Conservation (phyloP, 2,329 filamentous ascomycete species). For the Drechslera avenae region DNA sequence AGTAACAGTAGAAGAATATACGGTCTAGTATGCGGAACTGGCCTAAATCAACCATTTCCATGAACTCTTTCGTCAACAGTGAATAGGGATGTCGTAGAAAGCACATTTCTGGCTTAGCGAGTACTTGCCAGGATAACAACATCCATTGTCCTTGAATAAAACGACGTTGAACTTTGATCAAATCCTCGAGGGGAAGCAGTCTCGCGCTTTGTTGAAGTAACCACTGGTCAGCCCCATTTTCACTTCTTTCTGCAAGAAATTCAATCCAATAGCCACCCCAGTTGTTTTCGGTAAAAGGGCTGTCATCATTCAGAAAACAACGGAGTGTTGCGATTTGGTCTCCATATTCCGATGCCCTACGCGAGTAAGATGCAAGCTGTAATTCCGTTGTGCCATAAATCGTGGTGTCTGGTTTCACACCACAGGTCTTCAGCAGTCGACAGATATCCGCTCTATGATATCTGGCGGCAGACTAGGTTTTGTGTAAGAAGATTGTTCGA, state of each 20-base stretch:
- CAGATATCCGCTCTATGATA: neutral
- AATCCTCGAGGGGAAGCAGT: neutral
- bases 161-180: neutral
- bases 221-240: neutral
- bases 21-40: neutral
- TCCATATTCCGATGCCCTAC: too few relatives aligned
- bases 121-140: too few relatives aligned
- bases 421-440: neutral
- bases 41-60: neutral
- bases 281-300: too few relatives aligned
- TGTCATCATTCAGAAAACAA: neutral
- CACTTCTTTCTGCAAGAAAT: accelerated
- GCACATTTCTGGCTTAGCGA: too few relatives aligned
- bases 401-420: neutral
- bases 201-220: neutral
- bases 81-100: neutral
- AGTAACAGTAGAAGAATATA: neutral
- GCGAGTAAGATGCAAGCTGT: neutral
- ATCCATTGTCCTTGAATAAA: neutral
- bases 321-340: neutral
- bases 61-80: neutral
- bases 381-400: neutral
- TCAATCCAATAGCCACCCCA: neutral
- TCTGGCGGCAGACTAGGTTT: neutral
- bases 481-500: neutral